These are phyloP conservation scores for Sparassis latifolia DNA, from an alignment of 1,284 basidiomycete genomes.

Conservation along the genomic window DNA sequence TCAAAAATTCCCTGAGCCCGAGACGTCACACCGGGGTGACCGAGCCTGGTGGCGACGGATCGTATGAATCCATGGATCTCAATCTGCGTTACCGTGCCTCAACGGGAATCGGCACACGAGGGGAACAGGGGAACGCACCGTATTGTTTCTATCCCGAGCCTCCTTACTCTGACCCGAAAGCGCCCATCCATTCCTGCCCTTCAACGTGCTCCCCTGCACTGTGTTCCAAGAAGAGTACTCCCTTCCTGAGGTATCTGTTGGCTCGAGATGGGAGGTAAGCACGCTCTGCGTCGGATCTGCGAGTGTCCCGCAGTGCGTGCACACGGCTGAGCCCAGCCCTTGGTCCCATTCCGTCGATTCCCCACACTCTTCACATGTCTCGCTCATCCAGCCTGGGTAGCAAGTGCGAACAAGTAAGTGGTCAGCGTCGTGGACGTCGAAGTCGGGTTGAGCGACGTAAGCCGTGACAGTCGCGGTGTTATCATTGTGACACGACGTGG, in stretches of 20 bases:
- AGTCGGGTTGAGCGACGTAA: no score
- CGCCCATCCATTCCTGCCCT: conserved; percentile 44
- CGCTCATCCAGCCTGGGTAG: conserved; percentile 19
- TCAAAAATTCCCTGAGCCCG: conserved; percentile 61
- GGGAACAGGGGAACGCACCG: conserved; percentile 30
- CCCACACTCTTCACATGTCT: conserved; percentile 45
- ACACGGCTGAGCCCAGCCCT: conserved; percentile 53
- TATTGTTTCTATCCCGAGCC: conserved; percentile 52
- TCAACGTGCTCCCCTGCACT: conserved; percentile 32
- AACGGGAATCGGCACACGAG: no score
- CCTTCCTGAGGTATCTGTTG: conserved; percentile 23
- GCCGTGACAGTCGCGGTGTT: no score
- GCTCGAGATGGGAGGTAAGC: conserved; percentile 41
- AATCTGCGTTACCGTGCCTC: conserved; percentile 31
- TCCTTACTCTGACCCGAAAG: conserved; percentile 57
- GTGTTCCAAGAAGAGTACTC: conserved; percentile 20
- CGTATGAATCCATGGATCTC: conserved; percentile 56
- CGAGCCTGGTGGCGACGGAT: conserved; percentile 48
- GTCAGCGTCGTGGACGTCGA: no score
- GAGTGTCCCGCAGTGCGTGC: conserved; percentile 60
- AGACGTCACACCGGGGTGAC: conserved; percentile 46
- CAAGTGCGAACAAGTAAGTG: no score
- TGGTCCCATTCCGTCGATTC: conserved; percentile 47
- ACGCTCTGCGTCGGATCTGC: conserved; percentile 51
- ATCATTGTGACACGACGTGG: conserved; percentile 4